Evolutionary conservation across 2,329 filamentous ascomycete genomes (phyloP).

Genomic region (Dothistroma pini): DNA sequence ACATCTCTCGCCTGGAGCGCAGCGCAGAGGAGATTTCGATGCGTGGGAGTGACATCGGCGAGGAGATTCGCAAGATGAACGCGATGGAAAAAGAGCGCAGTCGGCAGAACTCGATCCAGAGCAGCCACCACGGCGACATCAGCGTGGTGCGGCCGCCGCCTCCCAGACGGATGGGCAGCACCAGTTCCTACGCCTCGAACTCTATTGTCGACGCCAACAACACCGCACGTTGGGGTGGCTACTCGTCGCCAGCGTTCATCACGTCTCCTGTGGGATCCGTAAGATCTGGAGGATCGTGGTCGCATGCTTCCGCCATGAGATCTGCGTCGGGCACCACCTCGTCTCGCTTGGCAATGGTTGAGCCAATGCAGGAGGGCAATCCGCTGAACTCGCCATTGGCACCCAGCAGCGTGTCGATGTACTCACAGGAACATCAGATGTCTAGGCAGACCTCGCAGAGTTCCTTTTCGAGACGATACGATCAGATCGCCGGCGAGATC

Average conservation of each 20-base stretch:
- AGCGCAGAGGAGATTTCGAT: constrained; percentile 68
- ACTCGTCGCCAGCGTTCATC: constrained; percentile 64
- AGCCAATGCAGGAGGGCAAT: constrained; percentile 36
- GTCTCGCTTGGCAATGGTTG: constrained; percentile 42
- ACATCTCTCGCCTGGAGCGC: constrained; percentile 70
- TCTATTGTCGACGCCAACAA: constrained; percentile 65
- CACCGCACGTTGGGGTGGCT: constrained; percentile 64
- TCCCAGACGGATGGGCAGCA: constrained; percentile 8
- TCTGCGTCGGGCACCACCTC: constrained; percentile 40
- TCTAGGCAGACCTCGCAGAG: constrained; percentile 26
- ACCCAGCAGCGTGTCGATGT: constrained; percentile 23
- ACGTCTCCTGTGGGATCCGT: constrained; percentile 65
- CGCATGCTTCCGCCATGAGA: constrained; percentile 33
- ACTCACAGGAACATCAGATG: constrained; percentile 20
- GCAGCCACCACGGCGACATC: constrained; percentile 9
- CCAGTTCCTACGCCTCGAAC: constrained; percentile 39
- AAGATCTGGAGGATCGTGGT: constrained; percentile 45
- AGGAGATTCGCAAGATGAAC: constrained; percentile 71
- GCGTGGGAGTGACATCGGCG: constrained; percentile 68
- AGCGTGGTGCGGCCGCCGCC: constrained; percentile 1
- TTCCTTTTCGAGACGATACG: constrained; percentile 30
- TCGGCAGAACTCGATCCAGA: constrained; percentile 28
- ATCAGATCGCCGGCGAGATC: constrained; percentile 32
- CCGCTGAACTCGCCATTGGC: constrained; percentile 35
- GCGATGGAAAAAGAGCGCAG: constrained; percentile 40